Evolutionary conservation across 208 protist species (phyloP).

Genomic region (Angomonas desouzai): DNA sequence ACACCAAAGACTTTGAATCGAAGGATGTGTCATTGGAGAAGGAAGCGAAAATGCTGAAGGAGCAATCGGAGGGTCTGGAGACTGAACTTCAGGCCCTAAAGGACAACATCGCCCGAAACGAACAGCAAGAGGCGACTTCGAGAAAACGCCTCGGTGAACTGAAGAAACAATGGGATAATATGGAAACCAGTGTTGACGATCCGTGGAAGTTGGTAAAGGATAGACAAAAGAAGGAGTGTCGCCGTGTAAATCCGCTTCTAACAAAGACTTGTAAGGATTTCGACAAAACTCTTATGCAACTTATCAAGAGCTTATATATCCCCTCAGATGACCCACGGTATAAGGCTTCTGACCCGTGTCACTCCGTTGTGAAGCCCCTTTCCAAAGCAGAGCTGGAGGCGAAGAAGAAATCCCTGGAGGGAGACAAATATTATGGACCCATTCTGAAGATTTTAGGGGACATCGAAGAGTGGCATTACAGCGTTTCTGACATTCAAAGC

Average conservation of each 20-base stretch:
- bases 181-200: constrained; percentile 29
- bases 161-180: constrained; percentile 28
- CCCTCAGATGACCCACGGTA: constrained; percentile 29
- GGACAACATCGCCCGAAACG: constrained; percentile 56
- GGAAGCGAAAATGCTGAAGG: constrained; percentile 30
- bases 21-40: constrained; percentile 28
- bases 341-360: constrained; percentile 31
- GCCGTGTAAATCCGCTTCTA: constrained; percentile 56
- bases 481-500: constrained; percentile 78
- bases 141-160: constrained; percentile 63
- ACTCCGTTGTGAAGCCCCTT: constrained; percentile 71
- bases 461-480: constrained; percentile 86
- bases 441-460: constrained; percentile 67
- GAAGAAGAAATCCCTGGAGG: constrained; percentile 28
- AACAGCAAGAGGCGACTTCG: constrained; percentile 41
- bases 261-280: constrained; percentile 74
- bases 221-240: constrained; percentile 30
- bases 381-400: constrained; percentile 39
- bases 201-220: constrained; percentile 38
- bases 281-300: constrained; percentile 62
- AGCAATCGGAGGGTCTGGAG: constrained; percentile 51
- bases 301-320: constrained; percentile 84
- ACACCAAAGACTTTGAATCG: constrained; percentile 63
- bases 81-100: constrained; percentile 63
- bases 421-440: constrained; percentile 26